phyloP scores from a whole-genome alignment of 2,329 filamentous ascomycete species.

The Cercospora sp. region DNA sequence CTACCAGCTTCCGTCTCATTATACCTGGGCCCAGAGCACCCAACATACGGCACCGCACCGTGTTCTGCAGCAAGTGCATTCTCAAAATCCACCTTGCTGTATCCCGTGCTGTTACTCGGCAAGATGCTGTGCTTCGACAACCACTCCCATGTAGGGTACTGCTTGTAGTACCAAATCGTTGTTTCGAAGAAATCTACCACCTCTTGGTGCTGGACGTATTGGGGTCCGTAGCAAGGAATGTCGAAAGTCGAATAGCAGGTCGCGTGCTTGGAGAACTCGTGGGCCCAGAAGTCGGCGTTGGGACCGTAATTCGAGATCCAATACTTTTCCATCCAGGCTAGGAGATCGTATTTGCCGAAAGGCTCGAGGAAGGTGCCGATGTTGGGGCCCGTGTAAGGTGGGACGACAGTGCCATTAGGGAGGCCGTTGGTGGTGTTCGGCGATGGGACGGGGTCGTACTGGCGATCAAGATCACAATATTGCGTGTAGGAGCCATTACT shows the following conservation, averaged over 20 bases:
- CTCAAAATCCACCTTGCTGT: constrained; percentile 57
- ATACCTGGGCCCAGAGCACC: constrained; percentile 61
- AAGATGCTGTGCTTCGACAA: constrained; percentile 55
- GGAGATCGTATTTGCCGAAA: constrained; percentile 60
- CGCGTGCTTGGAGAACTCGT: constrained; percentile 33
- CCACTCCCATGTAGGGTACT: constrained; percentile 62
- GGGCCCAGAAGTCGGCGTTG: constrained; percentile 62
- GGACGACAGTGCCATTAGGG: constrained; percentile 53
- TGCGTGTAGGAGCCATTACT: constrained; percentile 61
- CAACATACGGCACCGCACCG: constrained; percentile 60
- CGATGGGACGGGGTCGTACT: constrained; percentile 60
- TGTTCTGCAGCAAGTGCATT: constrained; percentile 51
- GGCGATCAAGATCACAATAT: constrained; percentile 65
- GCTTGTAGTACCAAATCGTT: constrained; percentile 57
- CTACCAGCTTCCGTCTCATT: constrained; percentile 61
- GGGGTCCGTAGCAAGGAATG: constrained; percentile 62
- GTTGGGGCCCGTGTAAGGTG: constrained; percentile 58
- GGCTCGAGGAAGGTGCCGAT: constrained; percentile 61
- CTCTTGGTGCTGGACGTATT: constrained; percentile 58
- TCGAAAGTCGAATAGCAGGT: constrained; percentile 69
- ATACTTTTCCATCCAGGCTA: constrained; percentile 66
- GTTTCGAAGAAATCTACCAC: constrained; percentile 66
- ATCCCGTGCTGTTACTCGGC: constrained; percentile 60
- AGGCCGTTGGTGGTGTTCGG: constrained; percentile 65
- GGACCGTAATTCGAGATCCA: constrained; percentile 61